Evolutionary conservation across 2,329 filamentous ascomycete species (phyloP), one percentile per base, ranked within the genome.

Genomic region (Magnaporthiopsis incrustans): DNA sequence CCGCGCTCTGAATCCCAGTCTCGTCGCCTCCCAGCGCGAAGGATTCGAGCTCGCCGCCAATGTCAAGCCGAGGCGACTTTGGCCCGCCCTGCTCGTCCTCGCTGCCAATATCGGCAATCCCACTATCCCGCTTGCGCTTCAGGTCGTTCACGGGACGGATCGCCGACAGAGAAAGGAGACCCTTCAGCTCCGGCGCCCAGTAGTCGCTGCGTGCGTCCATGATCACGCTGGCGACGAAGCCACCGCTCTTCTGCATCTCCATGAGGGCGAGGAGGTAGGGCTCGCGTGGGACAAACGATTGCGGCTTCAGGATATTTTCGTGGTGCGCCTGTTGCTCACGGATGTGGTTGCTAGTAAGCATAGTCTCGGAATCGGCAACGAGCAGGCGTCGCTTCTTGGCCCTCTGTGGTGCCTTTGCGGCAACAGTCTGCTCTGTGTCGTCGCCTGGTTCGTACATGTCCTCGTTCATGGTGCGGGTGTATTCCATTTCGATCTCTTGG

Each of bases 91-190:
- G 82, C 62, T 85, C 85, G 62, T 84, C 83, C 59, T 89, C 87
- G 67, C 82, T 85, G 27, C 89, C 90, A 67, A 95, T 83, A 71
- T 94, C 92, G 59, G 89, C 90, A 67, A 95, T 86, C 30, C 90
- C 92, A 70, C 89, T 92, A 71, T 97, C 92, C 33, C 95, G 88
- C 82, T 99, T 99, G 65, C 95, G 86, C 84, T 98, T 99, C 64
- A 94, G 83, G 66, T 96, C 92, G 65, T 87, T 89, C 57, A 88
- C 84, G 65, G 87, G 87, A 59, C 65, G 88, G 22, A 96, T 84
- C 18, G 91, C 84, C 68, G 96, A 91, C 57, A 97, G 81, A 1
- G 92, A 96, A n/a, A 98, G 80, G 70, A 99, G 86, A n/a, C 90
- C 92, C 66, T 91, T 89, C 26, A 99, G 83, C 77, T 99, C 95